Percentiles rank a stretch among this genome's conserved stretches.
phyloP scores from a whole-genome alignment of 805 yeast species.

The Nakazawaea laoshanensis region DNA sequence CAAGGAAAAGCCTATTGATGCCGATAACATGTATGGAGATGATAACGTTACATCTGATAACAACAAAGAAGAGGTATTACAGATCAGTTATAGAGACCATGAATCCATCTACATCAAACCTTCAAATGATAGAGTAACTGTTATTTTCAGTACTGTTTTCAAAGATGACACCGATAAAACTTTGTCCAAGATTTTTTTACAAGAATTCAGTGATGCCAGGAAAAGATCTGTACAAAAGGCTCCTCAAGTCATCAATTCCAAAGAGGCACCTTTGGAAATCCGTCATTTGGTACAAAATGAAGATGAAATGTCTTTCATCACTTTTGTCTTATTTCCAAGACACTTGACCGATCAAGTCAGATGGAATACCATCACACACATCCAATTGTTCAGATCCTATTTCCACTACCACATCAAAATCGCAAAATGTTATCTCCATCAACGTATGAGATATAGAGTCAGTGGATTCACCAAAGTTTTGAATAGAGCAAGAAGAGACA shows the following conservation, averaged over 20 bases:
- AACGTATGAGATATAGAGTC: slow-evolving; percentile 95
- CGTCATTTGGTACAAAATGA: slow-evolving; percentile 33
- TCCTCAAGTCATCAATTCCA: slow-evolving; percentile 91
- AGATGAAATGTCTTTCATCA: slow-evolving; percentile 37
- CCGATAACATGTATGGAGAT: slow-evolving; percentile 32
- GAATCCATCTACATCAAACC: slow-evolving; percentile 90
- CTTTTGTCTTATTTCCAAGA: slow-evolving; percentile 75
- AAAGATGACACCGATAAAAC: slow-evolving; percentile 94
- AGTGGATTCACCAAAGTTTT: slow-evolving; percentile 89
- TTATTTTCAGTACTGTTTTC: slow-evolving; percentile 88
- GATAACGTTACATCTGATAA: slow-evolving; percentile 22
- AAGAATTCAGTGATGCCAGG: slow-evolving; percentile 94
- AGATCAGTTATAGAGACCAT: slow-evolving; percentile 82
- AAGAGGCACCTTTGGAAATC: slow-evolving; percentile 89
- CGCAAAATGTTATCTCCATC: slow-evolving; percentile 96
- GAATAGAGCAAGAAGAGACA: slow-evolving; percentile 95
- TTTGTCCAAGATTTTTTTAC: slow-evolving; percentile 82
- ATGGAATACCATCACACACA: slow-evolving; percentile 85
- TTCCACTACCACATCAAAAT: slow-evolving; percentile 99
- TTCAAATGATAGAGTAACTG: slow-evolving; percentile 92
- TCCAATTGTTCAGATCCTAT: slow-evolving; percentile 88
- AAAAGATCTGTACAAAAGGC: slow-evolving; percentile 94
- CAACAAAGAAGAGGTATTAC: slow-evolving; percentile 49
- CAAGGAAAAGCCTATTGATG: slow-evolving; percentile 25
- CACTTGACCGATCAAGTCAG: slow-evolving; percentile 58